A percentile compares a stretch with the other conserved stretches of the same genome.
phyloP scores from a whole-genome alignment of 345 rosid genomes.

The Populus ilicifolia region DNA sequence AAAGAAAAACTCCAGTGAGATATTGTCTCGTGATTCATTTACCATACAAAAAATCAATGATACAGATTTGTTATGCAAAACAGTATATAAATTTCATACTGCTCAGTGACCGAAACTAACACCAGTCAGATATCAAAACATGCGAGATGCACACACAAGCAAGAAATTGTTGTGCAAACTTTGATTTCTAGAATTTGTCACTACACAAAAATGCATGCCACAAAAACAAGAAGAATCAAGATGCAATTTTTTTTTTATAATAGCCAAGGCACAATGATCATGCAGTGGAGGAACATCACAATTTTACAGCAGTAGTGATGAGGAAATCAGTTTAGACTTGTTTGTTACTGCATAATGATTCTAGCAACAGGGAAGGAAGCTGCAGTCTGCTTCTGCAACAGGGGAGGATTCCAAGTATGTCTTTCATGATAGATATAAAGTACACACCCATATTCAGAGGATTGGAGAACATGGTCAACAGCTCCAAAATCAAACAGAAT shows the following conservation, averaged over 20 bases:
- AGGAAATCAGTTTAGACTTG: neutral
- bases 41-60: neutral
- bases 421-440: no score
- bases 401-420: neutral
- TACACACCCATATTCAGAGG: neutral
- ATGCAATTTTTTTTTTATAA: neutral
- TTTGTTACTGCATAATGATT: neutral
- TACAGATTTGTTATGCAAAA: neutral
- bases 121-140: neutral
- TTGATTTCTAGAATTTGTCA: neutral
- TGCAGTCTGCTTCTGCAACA: neutral
- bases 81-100: neutral
- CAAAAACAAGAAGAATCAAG: neutral
- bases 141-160: neutral
- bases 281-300: neutral
- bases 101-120: neutral
- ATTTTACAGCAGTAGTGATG: neutral
- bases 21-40: neutral
- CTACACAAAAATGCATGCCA: no score
- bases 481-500: neutral
- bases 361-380: neutral
- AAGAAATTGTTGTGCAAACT: neutral
- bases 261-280: neutral
- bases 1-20: no score
- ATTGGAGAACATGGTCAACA: neutral